Conservation (phyloP, 257 asterid genomes). For the Primulina eburnea region DNA sequence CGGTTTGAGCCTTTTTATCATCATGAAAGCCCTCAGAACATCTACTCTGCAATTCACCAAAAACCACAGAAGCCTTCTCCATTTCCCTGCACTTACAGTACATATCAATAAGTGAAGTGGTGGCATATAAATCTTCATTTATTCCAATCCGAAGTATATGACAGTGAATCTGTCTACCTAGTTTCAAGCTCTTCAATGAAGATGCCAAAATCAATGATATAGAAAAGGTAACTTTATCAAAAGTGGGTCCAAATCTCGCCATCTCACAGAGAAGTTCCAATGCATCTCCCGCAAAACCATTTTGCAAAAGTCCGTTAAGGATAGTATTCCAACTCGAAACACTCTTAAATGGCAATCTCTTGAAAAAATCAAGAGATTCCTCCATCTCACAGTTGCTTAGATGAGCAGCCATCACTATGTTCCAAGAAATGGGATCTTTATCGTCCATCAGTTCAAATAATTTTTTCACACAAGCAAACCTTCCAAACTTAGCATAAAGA, state of each 20-base stretch:
- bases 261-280: constrained; percentile 50
- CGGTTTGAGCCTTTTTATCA: constrained; percentile 38
- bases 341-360: constrained; percentile 49
- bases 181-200: constrained; percentile 38
- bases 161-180: constrained; percentile 70
- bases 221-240: constrained; percentile 55
- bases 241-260: constrained; percentile 39
- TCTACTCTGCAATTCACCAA: constrained; percentile 33
- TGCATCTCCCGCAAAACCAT: constrained; percentile 44
- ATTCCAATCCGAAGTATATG: constrained; percentile 47
- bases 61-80: constrained; percentile 50
- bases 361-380: constrained; percentile 43
- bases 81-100: constrained; percentile 68
- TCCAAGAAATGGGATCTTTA: constrained; percentile 64
- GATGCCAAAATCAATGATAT: constrained; percentile 55
- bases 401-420: constrained; percentile 61
- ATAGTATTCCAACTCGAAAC: constrained; percentile 79
- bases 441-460: constrained; percentile 48
- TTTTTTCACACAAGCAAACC: constrained; percentile 36
- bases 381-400: constrained; percentile 43
- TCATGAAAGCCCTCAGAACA: constrained; percentile 25
- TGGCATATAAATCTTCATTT: constrained; percentile 41
- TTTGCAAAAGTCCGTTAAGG: constrained; percentile 55
- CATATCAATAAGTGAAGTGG: constrained; percentile 66
- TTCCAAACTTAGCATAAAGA: constrained; percentile 53